Conservation (phyloP, 2,329 filamentous ascomycete genomes). For the Decorospora gaudefroyi region DNA sequence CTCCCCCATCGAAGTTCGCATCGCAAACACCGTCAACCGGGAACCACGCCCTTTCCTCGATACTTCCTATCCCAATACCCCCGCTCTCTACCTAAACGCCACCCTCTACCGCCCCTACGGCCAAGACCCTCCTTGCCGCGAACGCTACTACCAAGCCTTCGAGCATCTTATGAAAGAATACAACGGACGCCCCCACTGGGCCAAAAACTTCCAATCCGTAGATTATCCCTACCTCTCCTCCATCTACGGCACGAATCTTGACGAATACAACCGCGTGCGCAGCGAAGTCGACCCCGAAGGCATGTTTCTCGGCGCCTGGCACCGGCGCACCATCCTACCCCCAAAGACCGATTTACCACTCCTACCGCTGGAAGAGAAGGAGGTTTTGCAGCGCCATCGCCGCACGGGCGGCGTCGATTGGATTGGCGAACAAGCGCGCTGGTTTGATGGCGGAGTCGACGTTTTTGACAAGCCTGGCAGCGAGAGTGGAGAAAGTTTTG, state of each 20-base stretch:
- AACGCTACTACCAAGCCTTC: conserved; percentile 84
- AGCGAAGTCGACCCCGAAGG: conserved; percentile 76
- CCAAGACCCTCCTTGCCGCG: conserved; percentile 73
- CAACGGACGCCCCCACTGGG: conserved; percentile 84
- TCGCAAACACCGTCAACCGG: conserved; percentile 67
- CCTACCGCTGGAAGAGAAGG: conserved; percentile 50
- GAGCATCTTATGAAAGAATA: conserved; percentile 89
- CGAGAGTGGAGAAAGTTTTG: conserved; percentile 49
- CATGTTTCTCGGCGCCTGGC: conserved; percentile 91
- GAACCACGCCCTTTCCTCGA: conserved; percentile 70
- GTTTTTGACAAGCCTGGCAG: conserved; percentile 38
- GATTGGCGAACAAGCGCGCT: conserved; percentile 47
- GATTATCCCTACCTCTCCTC: conserved; percentile 63
- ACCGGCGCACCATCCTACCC: conserved; percentile 61
- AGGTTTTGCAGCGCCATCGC: conserved; percentile 44
- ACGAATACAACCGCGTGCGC: conserved; percentile 69
- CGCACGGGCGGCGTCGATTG: conserved; percentile 45
- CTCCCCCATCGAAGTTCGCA: conserved; percentile 88
- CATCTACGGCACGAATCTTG: conserved; percentile 71
- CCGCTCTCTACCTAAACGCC: conserved; percentile 86
- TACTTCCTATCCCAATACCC: conserved; percentile 67
- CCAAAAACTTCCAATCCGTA: conserved; percentile 78
- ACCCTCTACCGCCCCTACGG: conserved; percentile 85
- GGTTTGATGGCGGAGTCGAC: conserved; percentile 43
- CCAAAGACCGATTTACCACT: conserved; percentile 34